Percentiles rank a stretch among this genome's conserved stretches.
Conservation (phyloP, 1,139 yeast genomes). For the Kurtzmaniella quercitrusa region DNA sequence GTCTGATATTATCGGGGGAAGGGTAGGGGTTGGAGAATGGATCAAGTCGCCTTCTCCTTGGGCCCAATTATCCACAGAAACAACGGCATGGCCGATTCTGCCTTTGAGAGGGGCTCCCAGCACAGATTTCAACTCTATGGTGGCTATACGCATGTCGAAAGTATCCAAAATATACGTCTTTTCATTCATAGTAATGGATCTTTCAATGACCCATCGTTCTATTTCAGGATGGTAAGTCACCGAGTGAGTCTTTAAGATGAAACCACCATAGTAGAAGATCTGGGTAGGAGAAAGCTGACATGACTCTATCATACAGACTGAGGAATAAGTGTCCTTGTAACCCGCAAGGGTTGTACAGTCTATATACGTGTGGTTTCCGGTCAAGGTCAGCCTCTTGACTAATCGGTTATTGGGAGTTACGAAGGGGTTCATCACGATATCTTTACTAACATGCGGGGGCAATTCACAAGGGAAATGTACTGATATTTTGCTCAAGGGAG, state of each 20-base stretch:
- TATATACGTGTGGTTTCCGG: conserved; percentile 30
- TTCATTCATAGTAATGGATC: conserved; percentile 28
- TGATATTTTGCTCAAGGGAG: conserved; percentile 28
- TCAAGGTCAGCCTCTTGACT: conserved; percentile 25
- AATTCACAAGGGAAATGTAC: conserved; percentile 36
- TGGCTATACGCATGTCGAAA: conserved; percentile 26
- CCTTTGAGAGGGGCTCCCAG: conserved; percentile 14
- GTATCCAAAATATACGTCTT: conserved; percentile 37
- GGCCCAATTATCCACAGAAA: conserved; percentile 2
- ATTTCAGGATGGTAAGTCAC: conserved; percentile 19
- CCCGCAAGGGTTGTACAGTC: conserved; percentile 17
- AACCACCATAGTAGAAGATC: conserved; percentile 42
- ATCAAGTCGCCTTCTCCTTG: neutral
- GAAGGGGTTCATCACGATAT: conserved; percentile 33
- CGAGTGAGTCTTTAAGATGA: conserved; percentile 21
- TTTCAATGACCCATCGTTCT: conserved; percentile 37
- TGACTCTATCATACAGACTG: conserved; percentile 25
- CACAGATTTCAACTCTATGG: conserved; percentile 20
- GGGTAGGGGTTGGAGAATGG: neutral
- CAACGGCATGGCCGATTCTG: conserved; percentile 22
- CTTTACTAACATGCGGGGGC: conserved; percentile 37
- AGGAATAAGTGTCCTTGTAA: conserved; percentile 20
- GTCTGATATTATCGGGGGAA: conserved; percentile 2
- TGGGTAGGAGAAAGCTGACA: conserved; percentile 33
- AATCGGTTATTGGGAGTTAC: conserved; percentile 26